Evolutionary conservation across 2,329 filamentous ascomycete genomes (phyloP), one percentile per base, ranked within the genome.

Genomic region (Ophiobolus disseminans): DNA sequence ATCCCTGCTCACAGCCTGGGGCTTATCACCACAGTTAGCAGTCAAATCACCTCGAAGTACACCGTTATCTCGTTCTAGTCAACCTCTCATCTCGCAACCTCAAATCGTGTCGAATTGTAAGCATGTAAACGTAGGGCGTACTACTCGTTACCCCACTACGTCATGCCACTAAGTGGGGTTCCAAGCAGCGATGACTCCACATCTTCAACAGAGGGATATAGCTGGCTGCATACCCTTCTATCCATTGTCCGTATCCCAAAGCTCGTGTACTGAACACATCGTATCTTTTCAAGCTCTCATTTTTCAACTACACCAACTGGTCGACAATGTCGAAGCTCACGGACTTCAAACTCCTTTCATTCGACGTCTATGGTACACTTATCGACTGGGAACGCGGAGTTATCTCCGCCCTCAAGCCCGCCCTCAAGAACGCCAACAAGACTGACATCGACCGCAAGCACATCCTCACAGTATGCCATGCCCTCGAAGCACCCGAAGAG

Each of bases 361-460:
- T 92, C 73, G 89, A 93, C 73, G 85, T 88, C 76, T 92, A 89
- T 70, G 88, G 89, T 69, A 93, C 89, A 0, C 80, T 92, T 3
- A 83, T 92, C 51, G 87, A 92, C 76, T 91, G 87, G 88, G 86
- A 91, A 69, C 68, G 75, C n/a, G 87, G 87, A 49, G 81, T 90
- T 47, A 71, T 81, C 41, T 57, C 71, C 2, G 78, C 81, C 3
- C 77, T 91, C 1, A 65, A 78, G 19, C 78, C 82, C 0, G 63
- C 83, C 10, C 72, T 83, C 25, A 66, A 78, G 21, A 61, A 57
- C n/a, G 52, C 53, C 31, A 44, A 45, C 26, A 61, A 63, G n/a
- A 37, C 58, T 7, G 45, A 65, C 17, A 38, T 69, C 3, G 60
- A 65, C 22, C 53, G 50, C 10, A 62, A 65, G 31, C 42, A 60